phyloP scores from a whole-genome alignment of 257 asterid genomes.

The Solanum chiquidenum region DNA sequence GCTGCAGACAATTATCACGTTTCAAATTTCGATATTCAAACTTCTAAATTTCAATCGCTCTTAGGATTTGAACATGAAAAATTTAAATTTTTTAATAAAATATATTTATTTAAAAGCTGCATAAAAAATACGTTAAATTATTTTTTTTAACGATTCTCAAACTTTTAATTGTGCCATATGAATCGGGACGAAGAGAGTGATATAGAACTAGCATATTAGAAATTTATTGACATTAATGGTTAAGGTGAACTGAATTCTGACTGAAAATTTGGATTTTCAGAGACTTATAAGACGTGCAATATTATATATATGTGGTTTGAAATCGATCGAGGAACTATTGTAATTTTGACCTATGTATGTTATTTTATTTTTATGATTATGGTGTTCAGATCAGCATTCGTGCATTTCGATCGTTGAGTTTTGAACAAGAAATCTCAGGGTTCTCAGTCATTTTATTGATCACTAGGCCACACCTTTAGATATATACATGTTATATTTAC shows the following conservation, averaged over 20 bases:
- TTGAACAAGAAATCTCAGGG: neutral
- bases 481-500: neutral
- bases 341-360: neutral
- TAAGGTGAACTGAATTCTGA: neutral
- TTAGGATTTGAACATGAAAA: too few relatives aligned
- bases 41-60: too few relatives aligned
- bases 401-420: neutral
- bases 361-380: too few relatives aligned
- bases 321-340: neutral
- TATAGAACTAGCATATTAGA: neutral
- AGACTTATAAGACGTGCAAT: neutral
- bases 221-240: neutral
- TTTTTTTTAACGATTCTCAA: fast-evolving
- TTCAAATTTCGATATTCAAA: too few relatives aligned
- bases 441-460: fast-evolving
- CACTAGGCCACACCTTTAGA: fast-evolving
- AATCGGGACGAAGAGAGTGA: too few relatives aligned
- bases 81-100: too few relatives aligned
- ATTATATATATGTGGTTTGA: neutral
- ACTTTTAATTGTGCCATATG: too few relatives aligned
- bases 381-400: too few relatives aligned
- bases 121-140: too few relatives aligned
- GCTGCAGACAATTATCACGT: too few relatives aligned
- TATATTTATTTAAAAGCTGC: neutral
- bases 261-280: neutral